Evolutionary conservation across 495 filamentous ascomycete species (phyloP), one percentile per base, ranked within the genome.

Genomic region (Penicillium subrubescens): DNA sequence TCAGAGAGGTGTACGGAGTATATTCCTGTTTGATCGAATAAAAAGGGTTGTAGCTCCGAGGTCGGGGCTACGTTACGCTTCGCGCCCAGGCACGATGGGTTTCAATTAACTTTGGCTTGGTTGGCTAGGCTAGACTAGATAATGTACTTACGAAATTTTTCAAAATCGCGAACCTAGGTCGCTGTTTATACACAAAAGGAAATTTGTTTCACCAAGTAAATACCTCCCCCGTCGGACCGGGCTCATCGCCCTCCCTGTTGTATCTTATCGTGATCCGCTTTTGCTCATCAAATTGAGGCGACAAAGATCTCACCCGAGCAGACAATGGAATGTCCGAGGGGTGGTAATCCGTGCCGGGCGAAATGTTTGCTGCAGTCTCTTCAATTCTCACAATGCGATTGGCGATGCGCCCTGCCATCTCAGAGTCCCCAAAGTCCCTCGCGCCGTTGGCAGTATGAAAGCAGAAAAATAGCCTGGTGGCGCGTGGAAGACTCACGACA

Each of bases 381-480:
- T 89, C 86, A 23, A 85, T 75, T 15, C 74, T 74, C 62, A 83
- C 76, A 57, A 87, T 72, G 71, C 81, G 82, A 62, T 75, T 73
- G 8, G 78, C 81, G 55, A 87, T 82, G 8, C 77, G 76, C 15
- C 81, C 84, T 21, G 82, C 79, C 29, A 86, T 71, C 58, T 83
- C 78, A 56, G 82, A 86, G 67, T 88, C 85, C 85, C 85, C 83
- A 88, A 69, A 88, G 80, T 23, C 81, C 84, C 69, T 88, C 87
- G 43, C 86, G 73, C 4, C 71, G 63, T 12, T 62, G 59, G 46
- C 66, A 63, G 15, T 51, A 37, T 0, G 53, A 57, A 15, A 75
- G 52, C 11, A 75, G 37, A 23, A 39, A 25, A 27, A 72, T 62
- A 4, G 72, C 68, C 2, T 53, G 64, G 37, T 61, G 64, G 7